phyloP scores from a whole-genome alignment of 1,284 basidiomycete species.

The Xanthoconium separans region DNA sequence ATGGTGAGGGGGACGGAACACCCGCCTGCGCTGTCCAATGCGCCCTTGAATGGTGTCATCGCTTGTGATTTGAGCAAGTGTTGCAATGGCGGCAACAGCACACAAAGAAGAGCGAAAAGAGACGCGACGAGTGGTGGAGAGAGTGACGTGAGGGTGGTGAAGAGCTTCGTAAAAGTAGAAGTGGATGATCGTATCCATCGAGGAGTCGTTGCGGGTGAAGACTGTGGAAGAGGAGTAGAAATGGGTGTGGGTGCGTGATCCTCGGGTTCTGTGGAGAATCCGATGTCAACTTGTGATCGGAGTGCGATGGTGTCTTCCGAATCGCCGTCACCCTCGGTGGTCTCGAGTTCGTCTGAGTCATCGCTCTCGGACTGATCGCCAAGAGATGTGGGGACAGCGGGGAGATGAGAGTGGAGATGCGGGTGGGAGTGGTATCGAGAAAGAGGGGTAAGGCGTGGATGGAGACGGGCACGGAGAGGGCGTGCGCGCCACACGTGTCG shows the following conservation, averaged over 20 bases:
- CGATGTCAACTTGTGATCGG: conserved; percentile 9
- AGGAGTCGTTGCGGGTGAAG: not conserved
- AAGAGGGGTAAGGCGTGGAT: not conserved
- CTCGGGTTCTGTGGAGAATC: conserved; percentile 18
- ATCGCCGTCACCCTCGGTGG: conserved; percentile 17
- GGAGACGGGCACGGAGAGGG: not conserved
- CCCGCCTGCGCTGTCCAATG: conserved; percentile 69
- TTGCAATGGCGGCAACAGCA: conserved; percentile 76
- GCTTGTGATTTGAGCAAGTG: conserved; percentile 56
- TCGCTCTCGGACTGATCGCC: conserved; percentile 29
- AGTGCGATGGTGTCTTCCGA: conserved; percentile 23
- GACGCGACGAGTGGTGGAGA: conserved; percentile 74
- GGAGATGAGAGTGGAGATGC: conserved; percentile 16
- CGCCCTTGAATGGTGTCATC: conserved; percentile 69
- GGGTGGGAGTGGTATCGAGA: not conserved
- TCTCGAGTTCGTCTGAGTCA: conserved; percentile 17
- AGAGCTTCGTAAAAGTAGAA: not conserved
- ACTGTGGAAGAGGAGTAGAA: not conserved
- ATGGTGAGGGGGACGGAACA: conserved; percentile 90
- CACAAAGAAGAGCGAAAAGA: conserved; percentile 76
- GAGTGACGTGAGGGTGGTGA: conserved; percentile 11
- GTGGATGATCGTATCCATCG: conserved; percentile 3
- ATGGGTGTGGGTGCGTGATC: not conserved
- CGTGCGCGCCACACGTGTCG: not conserved
- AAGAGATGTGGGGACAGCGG: conserved; percentile 23